Evolutionary conservation across 2,329 filamentous ascomycete genomes (phyloP).

Genomic region (Zalaria obscura): DNA sequence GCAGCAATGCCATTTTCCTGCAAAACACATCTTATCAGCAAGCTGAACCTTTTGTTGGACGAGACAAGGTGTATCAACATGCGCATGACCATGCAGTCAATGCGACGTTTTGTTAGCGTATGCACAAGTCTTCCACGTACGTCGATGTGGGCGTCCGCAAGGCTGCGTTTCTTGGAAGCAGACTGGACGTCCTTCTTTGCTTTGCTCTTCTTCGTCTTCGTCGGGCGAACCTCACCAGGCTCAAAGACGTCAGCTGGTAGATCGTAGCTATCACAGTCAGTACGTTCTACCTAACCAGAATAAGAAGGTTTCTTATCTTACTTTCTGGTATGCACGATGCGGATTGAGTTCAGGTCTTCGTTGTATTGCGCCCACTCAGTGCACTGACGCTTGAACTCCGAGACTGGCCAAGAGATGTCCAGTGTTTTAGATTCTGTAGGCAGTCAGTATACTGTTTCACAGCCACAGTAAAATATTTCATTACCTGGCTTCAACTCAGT

Average conservation of each 20-base stretch:
- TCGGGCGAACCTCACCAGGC: constrained; percentile 48
- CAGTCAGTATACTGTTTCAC: constrained; percentile 6
- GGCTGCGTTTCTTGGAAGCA: constrained; percentile 27
- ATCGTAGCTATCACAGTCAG: constrained; percentile 49
- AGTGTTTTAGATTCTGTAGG: constrained; percentile 50
- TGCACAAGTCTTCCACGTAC: constrained; percentile 22
- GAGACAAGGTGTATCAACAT: too few species aligned
- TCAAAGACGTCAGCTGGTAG: constrained; percentile 84
- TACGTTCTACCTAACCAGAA: constrained; percentile 4
- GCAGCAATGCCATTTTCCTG: constrained; percentile 1
- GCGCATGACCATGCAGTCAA: too few species aligned
- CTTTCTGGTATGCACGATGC: constrained; percentile 76
- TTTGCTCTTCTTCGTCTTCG: constrained; percentile 25
- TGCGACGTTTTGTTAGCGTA: too few species aligned
- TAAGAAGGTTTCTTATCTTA: constrained; percentile 31
- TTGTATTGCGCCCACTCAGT: constrained; percentile 63
- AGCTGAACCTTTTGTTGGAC: too few species aligned
- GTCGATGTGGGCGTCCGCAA: constrained; percentile 29
- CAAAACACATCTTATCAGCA: too few species aligned
- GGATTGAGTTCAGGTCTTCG: constrained; percentile 59
- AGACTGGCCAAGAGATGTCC: constrained; percentile 68
- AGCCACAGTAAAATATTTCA: background rate
- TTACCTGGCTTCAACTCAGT: constrained; percentile 64
- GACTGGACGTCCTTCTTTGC: constrained; percentile 7
- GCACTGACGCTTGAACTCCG: constrained; percentile 76